These are phyloP conservation scores for Penicillium robsamsonii DNA, from an alignment of 495 filamentous ascomycete species.

Conservation along the genomic window DNA sequence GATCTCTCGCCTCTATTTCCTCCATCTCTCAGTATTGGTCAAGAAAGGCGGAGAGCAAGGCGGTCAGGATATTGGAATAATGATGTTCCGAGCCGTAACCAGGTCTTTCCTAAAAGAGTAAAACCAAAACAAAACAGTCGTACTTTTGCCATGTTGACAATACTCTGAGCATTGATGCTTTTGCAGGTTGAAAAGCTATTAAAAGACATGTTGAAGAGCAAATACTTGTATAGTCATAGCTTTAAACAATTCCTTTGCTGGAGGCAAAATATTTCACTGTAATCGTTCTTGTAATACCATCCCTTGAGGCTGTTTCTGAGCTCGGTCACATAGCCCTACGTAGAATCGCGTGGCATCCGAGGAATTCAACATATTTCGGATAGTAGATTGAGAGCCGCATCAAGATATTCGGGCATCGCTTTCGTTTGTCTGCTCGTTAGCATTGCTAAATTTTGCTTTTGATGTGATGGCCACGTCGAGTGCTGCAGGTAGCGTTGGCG, in stretches of 20 bases:
- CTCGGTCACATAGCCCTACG: constrained; percentile 8
- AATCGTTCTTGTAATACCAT: constrained; percentile 10
- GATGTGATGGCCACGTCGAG: constrained; percentile 32
- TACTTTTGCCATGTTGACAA: neutral
- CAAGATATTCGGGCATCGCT: neutral
- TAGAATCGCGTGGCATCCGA: constrained; percentile 20
- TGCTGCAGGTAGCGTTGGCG: constrained; percentile 26
- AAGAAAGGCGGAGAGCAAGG: constrained; percentile 10
- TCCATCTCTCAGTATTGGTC: neutral
- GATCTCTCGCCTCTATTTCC: neutral
- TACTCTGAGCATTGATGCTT: constrained; percentile 3
- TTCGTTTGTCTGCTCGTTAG: neutral
- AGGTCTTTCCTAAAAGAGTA: constrained; percentile 21
- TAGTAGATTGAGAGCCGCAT: constrained; percentile 1
- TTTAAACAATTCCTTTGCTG: neutral
- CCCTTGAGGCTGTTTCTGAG: constrained; percentile 18
- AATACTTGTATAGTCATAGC: neutral
- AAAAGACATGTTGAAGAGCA: too few species aligned
- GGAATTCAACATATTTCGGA: constrained; percentile 15
- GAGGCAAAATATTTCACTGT: neutral
- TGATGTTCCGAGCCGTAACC: constrained; percentile 6
- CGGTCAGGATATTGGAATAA: neutral
- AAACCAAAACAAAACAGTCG: constrained; percentile 38
- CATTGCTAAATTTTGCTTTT: constrained; percentile 13
- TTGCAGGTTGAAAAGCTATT: neutral